These are phyloP conservation scores for Citrus cavaleriei DNA, from an alignment of 345 rosid genomes.

Conservation along the genomic window DNA sequence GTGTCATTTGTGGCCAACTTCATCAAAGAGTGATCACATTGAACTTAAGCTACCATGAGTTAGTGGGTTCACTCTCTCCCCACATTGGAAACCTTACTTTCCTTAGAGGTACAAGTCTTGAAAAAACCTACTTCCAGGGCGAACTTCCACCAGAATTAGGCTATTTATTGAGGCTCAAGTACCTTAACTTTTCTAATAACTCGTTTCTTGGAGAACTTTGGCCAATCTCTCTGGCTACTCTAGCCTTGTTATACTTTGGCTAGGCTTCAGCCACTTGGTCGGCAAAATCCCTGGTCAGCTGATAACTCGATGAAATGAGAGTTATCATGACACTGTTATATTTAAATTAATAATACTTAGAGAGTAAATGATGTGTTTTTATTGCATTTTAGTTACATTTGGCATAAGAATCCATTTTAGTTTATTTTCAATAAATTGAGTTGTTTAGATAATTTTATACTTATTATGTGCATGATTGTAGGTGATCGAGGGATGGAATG, in stretches of 20 bases:
- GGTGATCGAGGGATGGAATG: too few species aligned
- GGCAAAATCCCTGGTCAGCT: conserved; percentile 12
- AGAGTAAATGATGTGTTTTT: too few species aligned
- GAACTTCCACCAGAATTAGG: conserved; percentile 19
- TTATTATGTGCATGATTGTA: too few species aligned
- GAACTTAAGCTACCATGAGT: not conserved
- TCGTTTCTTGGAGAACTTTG: conserved; percentile 9
- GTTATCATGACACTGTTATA: too few species aligned
- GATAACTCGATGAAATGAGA: too few species aligned
- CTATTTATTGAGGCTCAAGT: conserved; percentile 1
- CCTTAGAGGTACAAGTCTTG: conserved; percentile 6
- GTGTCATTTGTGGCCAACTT: conserved; percentile 15
- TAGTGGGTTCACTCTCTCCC: conserved; percentile 27
- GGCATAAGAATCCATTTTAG: too few species aligned
- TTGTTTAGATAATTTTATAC: too few species aligned
- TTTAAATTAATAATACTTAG: too few species aligned
- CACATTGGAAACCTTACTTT: conserved; percentile 21
- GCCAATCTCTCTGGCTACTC: not conserved
- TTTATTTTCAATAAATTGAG: too few species aligned
- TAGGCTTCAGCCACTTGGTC: conserved; percentile 7
- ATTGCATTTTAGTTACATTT: too few species aligned
- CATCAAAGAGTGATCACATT: conserved; percentile 20
- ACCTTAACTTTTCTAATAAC: conserved; percentile 4
- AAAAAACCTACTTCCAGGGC: conserved; percentile 12
- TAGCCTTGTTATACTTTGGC: not conserved